Percentiles rank a stretch among this genome's conserved stretches.
Conservation (phyloP, 1,284 basidiomycete genomes). For the Ustilago trichophora region DNA sequence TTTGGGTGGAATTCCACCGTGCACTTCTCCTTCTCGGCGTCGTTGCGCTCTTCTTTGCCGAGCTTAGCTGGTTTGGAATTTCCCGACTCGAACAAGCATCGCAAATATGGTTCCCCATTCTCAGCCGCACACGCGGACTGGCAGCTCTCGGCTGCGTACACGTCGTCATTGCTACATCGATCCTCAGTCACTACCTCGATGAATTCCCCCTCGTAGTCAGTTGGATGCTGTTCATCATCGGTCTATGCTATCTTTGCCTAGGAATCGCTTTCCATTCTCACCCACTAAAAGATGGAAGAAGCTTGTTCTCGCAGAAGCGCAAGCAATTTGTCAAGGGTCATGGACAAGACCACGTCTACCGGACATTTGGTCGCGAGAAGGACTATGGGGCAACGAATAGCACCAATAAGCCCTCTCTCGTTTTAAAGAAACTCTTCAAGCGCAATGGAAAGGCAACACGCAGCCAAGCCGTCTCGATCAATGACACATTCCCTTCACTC, state of each 20-base stretch:
- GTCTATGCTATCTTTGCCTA: slow-evolving; percentile 28
- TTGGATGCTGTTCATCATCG: slow-evolving; percentile 50
- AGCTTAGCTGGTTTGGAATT: slow-evolving; percentile 42
- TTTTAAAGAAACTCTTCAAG: slow-evolving; percentile 10
- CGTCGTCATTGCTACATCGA: slow-evolving; percentile 29
- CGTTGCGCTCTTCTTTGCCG: slow-evolving; percentile 27
- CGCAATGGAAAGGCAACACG: slow-evolving; percentile 5
- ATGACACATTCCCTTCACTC: slow-evolving; percentile 43
- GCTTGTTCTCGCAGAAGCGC: slow-evolving; percentile 13
- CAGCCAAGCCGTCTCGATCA: slow-evolving; percentile 17
- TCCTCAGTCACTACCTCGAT: slow-evolving; percentile 44
- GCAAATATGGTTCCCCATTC: slow-evolving; percentile 34
- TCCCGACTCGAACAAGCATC: slow-evolving; percentile 12
- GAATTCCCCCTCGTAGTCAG: slow-evolving; percentile 47
- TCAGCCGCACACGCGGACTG: slow-evolving; percentile 30
- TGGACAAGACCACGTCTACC: neutral
- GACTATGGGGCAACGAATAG: slow-evolving; percentile 5
- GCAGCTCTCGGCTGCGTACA: slow-evolving; percentile 48
- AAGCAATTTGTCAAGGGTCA: slow-evolving; percentile 5
- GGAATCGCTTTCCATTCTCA: slow-evolving; percentile 15
- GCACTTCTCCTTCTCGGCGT: slow-evolving; percentile 27
- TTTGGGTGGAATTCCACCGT: slow-evolving; percentile 55
- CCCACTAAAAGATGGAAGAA: slow-evolving; percentile 25
- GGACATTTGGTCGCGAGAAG: slow-evolving; percentile 2
- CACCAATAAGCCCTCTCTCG: neutral